Base-by-base conservation (phyloP, 345 rosid species). In the Eucalyptus pauciflora region DNA sequence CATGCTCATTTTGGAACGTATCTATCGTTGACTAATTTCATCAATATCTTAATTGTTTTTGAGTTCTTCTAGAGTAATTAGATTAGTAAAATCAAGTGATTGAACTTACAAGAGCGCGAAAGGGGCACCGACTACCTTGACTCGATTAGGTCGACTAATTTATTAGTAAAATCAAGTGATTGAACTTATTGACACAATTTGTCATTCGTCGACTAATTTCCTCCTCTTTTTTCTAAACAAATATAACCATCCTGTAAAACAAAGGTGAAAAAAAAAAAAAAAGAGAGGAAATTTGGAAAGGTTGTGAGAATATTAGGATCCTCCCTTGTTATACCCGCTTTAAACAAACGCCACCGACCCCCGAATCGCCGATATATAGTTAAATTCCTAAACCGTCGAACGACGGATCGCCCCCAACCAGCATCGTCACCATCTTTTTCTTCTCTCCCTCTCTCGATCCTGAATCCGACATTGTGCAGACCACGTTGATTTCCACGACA, bases 1-100 rank as follows among this genome's bases (percentile, higher is more conserved):
- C 3, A n/a, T 14, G 76, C 0, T n/a, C 22, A 4, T 33, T 33
- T 16, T 20, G 22, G 22, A 69, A 33, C 24, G 0, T 8, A 33
- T 33, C 37, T 17, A 17, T 17, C 7, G 24, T 69, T 24, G 0
- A 0, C 24, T 69, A 33, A 33, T 33, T 31, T 67, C 6, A 15
- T n/a, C 4, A 6, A 67, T 7, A 56, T 27, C 71, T 64, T 29
- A 64, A 10, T 64, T 13, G 18, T 64, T 64, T 64, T 64, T 10
- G 37, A 62, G 16, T 64, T 31, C 31, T 64, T 29, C 7, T 64
- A 14, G 10, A 10, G 81, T 14, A 3, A 37, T 71, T 3, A 18
- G 13, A 18, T 18, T 10, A 33, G 46, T 9, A 33, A 33, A 37
- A 33, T 37, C 25, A 33, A 71, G 81, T 1, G 25, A 71, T 1